Evolutionary conservation across 495 filamentous ascomycete genomes (phyloP), one percentile per base, ranked within the genome.

Genomic region (Tuber umbilicatum): DNA sequence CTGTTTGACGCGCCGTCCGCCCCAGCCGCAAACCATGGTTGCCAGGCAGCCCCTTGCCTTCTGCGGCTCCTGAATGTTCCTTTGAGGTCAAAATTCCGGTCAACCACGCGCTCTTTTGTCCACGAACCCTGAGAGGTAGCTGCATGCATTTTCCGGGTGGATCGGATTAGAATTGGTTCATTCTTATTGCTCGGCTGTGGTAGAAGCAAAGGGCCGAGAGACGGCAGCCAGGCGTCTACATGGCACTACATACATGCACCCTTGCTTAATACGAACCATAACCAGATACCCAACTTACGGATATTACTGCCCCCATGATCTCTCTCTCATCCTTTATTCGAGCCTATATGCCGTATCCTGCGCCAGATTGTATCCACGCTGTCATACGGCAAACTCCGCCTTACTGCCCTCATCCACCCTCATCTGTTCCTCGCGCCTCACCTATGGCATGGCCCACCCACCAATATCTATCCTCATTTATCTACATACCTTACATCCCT

Each of bases 161-260:
- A n/a, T 77, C 75, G 21, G 23, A 77, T 76, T 71, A 19, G 73
- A 37, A 64, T 17, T 19, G 10, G 55, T 35, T 1, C 14, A 35
- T 17, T 64, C 55, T 60, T 35, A 64, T 64, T 35, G 70, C 76
- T 45, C 27, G 68, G 64, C 39, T 77, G 10, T 40, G 10, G 10
- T 40, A n/a, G 40, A 73, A 55, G 40, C n/a, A 60, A 77, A 69
- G 60, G 37, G 76, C 70, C 74, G 74, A 67, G 19, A 55, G 50
- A 27, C 38, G 27, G 43, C 70, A 73, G 35, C 43, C 21, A 68
- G 69, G 69, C 69, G 64, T 70, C 45, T 70, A n/a, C 64, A 60
- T 69, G 42, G 40, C 45, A 42, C 27, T 47, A n/a, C 21, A 40
- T 37, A 35, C 50, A 72, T 55, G 38, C 27, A 47, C 45, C 35